Evolutionary conservation across 2,329 filamentous ascomycete species (phyloP), one percentile per base, ranked within the genome.

Genomic region (Rhinocladiella mackenziei): DNA sequence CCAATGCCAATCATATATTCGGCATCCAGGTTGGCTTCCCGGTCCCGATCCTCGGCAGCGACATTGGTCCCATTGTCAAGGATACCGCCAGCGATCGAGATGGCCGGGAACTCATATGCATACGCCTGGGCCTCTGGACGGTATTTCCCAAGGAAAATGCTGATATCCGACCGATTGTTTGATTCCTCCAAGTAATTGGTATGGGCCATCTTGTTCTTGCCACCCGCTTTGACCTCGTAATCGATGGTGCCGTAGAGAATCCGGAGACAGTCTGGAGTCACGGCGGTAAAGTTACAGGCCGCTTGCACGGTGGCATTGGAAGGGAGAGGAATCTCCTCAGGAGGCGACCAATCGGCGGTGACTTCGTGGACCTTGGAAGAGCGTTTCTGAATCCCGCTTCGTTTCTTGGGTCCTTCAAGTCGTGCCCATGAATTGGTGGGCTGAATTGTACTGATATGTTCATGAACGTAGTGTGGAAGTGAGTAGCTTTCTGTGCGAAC

Each of bases 181-280:
- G 68, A 65, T 58, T 75, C 68, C 15, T 64, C 65, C 10, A 74
- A 58, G 56, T 67, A 75, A 55, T 74, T 69, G 25, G 62, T 67
- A 38, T 73, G 64, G 9, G 58, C 71, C 39, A 75, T 61, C 28
- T 59, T 62, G 54, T 72, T 74, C 51, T 63, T 63, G 20, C 62
- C 60, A 6, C 62, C 56, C 3, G 65, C 62, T 38, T 70, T 63
- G 1, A 71, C 68, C 48, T 65, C 64, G 64, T 78, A 80, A 53
- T 73, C 66, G 54, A 75, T 71, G 10, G 74, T 78, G 11, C 68
- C 65, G 59, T 79, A 79, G 1, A 78, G 63, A 3, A 70, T 74
- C 37, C 73, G 65, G 51, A 78, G 68, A 57, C 75, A 79, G 39
- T 71, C 62, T 2, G 74, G 73, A 1, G 75, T 77, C 9, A 76